Evolutionary conservation across 768 basidiomycete genomes (phyloP).

Genomic region (Auricularia sp.): DNA sequence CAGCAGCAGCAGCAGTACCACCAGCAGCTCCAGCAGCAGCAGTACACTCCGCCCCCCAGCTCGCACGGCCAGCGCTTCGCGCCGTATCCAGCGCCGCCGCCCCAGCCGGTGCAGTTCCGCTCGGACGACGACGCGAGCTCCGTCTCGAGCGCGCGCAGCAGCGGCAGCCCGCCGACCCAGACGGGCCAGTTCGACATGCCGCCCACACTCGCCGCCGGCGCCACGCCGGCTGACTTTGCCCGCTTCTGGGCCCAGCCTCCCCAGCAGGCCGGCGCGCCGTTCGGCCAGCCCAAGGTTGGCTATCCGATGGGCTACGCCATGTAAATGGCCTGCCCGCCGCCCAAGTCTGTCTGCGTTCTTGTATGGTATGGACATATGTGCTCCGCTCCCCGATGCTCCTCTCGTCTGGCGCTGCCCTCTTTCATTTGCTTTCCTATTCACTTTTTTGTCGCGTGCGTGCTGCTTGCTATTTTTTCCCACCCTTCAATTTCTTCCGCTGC

Average conservation of each 20-base stretch:
- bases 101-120: not conserved
- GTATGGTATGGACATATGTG: too few species aligned
- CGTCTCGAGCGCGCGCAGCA: not conserved
- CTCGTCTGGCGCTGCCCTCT: not conserved
- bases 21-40: not conserved
- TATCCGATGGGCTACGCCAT: not conserved
- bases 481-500: not conserved
- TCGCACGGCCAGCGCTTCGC: not conserved
- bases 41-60: not conserved
- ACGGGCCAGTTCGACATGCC: not conserved
- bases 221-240: not conserved
- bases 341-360: too few species aligned
- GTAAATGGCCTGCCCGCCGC: not conserved
- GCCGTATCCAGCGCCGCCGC: not conserved
- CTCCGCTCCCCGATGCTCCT: too few species aligned
- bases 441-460: not conserved
- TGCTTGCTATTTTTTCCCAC: not conserved
- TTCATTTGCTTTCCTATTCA: not conserved
- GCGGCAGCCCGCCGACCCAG: not conserved
- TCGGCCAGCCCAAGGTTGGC: not conserved
- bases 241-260: not conserved
- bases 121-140: not conserved
- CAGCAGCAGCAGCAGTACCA: slow-evolving; percentile 3
- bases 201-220: not conserved
- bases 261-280: not conserved